phyloP scores from a whole-genome alignment of 2,329 filamentous ascomycete species.

The Septoria petroselini region DNA sequence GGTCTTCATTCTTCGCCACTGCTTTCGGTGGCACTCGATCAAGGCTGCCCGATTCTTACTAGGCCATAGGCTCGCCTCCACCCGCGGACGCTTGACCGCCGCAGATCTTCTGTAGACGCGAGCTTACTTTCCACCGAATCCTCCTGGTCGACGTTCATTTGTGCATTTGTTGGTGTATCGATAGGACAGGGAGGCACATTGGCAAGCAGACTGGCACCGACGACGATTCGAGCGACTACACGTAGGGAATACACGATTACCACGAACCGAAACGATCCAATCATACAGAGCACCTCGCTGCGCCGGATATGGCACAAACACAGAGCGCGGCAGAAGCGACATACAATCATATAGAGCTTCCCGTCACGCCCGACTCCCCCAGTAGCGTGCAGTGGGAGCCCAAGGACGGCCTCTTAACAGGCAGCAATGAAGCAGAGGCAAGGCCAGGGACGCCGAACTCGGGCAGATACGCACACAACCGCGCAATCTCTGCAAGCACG shows the following conservation, averaged over 20 bases:
- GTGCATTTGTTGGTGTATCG: constrained; percentile 2
- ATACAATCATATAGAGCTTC: constrained; percentile 7
- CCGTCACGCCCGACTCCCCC: constrained; percentile 10
- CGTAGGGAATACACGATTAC: background rate
- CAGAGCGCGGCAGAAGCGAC: constrained; percentile 7
- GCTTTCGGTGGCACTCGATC: background rate
- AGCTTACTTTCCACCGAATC: background rate
- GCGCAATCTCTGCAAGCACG: constrained; percentile 21
- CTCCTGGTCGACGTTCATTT: constrained; percentile 3
- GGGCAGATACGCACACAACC: constrained; percentile 18
- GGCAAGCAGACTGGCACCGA: constrained; percentile 1
- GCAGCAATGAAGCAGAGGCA: constrained; percentile 1
- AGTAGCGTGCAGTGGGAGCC: constrained; percentile 11
- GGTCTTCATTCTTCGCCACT: background rate
- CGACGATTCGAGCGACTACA: constrained; percentile 4
- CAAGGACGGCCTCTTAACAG: constrained; percentile 6
- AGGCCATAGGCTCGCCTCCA: background rate
- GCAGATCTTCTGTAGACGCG: constrained; percentile 9
- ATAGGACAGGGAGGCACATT: background rate
- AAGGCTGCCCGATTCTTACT: constrained; percentile 10
- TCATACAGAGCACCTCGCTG: background rate
- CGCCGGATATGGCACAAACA: constrained; percentile 14
- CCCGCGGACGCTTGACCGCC: constrained; percentile 3
- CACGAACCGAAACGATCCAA: background rate
- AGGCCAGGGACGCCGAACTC: constrained; percentile 19